These are phyloP conservation scores for Euphorbia schlechtendalii DNA, from an alignment of 441 rosid species.

Conservation along the genomic window DNA sequence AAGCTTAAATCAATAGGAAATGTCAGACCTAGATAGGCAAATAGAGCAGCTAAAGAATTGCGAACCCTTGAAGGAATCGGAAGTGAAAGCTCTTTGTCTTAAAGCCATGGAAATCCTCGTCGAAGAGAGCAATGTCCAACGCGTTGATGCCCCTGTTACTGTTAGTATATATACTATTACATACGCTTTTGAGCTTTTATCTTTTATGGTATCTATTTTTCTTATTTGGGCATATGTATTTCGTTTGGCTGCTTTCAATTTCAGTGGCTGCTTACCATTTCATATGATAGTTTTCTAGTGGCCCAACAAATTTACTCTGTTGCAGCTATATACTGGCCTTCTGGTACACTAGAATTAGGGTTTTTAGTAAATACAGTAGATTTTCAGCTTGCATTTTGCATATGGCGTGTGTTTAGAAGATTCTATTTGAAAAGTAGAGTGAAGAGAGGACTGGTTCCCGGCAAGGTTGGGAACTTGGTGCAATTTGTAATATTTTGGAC, in stretches of 20 bases:
- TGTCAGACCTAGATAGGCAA: conserved; percentile 91
- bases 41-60: conserved; percentile 92
- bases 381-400: background rate
- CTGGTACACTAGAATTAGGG: background rate
- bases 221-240: background rate
- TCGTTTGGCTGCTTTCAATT: background rate
- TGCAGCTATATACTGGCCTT: background rate
- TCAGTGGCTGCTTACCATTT: background rate
- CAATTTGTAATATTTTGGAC: background rate
- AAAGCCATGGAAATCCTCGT: conserved; percentile 95
- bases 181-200: background rate
- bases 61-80: conserved; percentile 88
- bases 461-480: background rate
- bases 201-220: no score
- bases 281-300: background rate
- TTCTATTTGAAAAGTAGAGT: background rate
- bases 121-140: conserved; percentile 95
- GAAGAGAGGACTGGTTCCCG: background rate
- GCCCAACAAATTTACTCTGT: background rate
- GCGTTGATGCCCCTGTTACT: conserved; percentile 94
- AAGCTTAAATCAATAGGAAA: conserved; percentile 19
- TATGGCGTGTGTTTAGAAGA: background rate
- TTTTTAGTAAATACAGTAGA: background rate
- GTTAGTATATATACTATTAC: conserved; percentile 20
- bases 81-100: conserved; percentile 85